Evolutionary conservation across 1,139 yeast genomes (phyloP).

Genomic region (Citeromyces hawaiiensis): DNA sequence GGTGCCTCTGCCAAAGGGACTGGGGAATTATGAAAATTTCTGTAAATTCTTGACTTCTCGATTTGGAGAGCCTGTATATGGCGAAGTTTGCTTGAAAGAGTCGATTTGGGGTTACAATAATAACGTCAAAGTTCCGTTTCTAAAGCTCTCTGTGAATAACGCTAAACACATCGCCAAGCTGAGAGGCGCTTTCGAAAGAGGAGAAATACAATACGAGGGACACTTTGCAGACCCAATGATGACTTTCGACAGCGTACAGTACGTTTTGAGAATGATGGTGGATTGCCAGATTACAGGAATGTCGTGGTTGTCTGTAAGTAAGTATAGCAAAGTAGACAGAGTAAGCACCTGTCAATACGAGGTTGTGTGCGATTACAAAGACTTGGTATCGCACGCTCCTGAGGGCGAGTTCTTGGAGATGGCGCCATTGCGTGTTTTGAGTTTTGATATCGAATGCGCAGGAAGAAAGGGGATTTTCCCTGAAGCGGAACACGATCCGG

Average conservation of each 20-base stretch:
- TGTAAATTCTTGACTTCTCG: slow-evolving; percentile 31
- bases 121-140: slow-evolving; percentile 62
- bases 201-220: slow-evolving; percentile 55
- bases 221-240: slow-evolving; percentile 48
- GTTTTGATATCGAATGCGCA: slow-evolving; percentile 97
- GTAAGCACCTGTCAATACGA: slow-evolving; percentile 82
- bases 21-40: slow-evolving; percentile 42
- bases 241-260: slow-evolving; percentile 85
- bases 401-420: slow-evolving; percentile 92
- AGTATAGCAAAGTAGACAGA: slow-evolving; percentile 36
- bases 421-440: slow-evolving; percentile 87
- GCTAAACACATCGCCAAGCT: slow-evolving; percentile 53
- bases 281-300: slow-evolving; percentile 90
- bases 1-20: slow-evolving; percentile 81
- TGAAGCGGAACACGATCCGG: slow-evolving; percentile 86
- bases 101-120: slow-evolving; percentile 93
- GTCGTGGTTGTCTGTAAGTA: slow-evolving; percentile 89
- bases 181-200: slow-evolving; percentile 74
- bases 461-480: slow-evolving; percentile 97
- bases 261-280: slow-evolving; percentile 75
- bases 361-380: slow-evolving; percentile 51
- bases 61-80: slow-evolving; percentile 43
- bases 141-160: slow-evolving; percentile 57
- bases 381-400: slow-evolving; percentile 67
- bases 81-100: slow-evolving; percentile 61